phyloP scores from a whole-genome alignment of 1,139 yeast genomes.

The Candida gigantensis region DNA sequence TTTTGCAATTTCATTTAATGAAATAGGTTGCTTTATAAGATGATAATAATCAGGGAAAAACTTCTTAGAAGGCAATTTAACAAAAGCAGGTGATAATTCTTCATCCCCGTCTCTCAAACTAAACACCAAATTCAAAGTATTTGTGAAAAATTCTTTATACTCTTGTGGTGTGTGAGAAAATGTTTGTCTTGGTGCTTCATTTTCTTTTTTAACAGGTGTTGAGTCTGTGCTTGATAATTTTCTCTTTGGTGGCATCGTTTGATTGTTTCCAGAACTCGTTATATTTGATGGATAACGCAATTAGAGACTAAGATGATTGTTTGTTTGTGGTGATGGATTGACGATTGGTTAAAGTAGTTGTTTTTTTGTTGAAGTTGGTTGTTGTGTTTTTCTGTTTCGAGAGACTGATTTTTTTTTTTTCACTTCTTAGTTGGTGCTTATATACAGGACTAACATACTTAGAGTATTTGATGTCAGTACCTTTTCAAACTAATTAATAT shows the following conservation, averaged over 20 bases:
- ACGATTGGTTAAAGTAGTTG: conserved; percentile 2
- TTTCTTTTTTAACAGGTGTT: conserved; percentile 16
- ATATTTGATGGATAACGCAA: not conserved
- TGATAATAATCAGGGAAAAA: conserved; percentile 82
- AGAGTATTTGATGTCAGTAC: too few species aligned
- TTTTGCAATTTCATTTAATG: conserved; percentile 62
- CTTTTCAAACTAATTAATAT: too few species aligned
- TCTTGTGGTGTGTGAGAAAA: conserved; percentile 22
- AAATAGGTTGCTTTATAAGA: conserved; percentile 63
- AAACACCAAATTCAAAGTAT: conserved; percentile 27
- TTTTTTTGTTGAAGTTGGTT: conserved; percentile 7
- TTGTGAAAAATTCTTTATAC: conserved; percentile 25
- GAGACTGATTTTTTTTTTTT: not conserved
- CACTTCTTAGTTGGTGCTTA: too few species aligned
- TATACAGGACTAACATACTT: too few species aligned
- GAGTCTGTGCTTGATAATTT: conserved; percentile 13
- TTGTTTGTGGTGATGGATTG: not conserved
- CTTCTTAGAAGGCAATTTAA: conserved; percentile 71
- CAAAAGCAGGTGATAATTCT: conserved; percentile 53
- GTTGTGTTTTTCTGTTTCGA: conserved; percentile 6
- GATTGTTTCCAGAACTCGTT: not conserved
- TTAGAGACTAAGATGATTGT: not conserved
- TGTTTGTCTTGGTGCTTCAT: conserved; percentile 12
- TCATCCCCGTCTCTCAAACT: conserved; percentile 32
- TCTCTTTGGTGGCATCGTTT: conserved; percentile 30